A percentile compares a stretch with the other conserved stretches of the same genome.
These are phyloP conservation scores for Kernera saxatilis DNA, from an alignment of 345 rosid species.

Conservation along the genomic window DNA sequence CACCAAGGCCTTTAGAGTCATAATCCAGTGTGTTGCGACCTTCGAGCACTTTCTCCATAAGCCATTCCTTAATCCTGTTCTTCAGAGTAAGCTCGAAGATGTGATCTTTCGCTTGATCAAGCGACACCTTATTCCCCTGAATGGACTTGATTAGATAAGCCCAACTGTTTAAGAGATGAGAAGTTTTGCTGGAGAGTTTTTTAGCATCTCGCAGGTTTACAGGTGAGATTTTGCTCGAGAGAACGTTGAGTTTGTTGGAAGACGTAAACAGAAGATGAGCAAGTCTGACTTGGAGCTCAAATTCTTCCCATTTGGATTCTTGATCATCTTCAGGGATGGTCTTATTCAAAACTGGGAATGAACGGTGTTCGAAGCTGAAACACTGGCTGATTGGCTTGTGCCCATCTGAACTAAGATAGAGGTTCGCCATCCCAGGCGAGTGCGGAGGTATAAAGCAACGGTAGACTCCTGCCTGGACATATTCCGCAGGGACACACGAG, in stretches of 20 bases:
- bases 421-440: constrained; percentile 56
- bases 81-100: constrained; percentile 66
- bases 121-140: constrained; percentile 43
- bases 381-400: constrained; percentile 74
- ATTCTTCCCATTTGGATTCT: constrained; percentile 56
- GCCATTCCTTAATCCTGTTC: constrained; percentile 80
- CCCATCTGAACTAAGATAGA: constrained; percentile 76
- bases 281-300: constrained; percentile 74
- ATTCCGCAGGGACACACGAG: constrained; percentile 46
- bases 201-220: constrained; percentile 53
- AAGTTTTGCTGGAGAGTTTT: constrained; percentile 48
- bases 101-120: constrained; percentile 57
- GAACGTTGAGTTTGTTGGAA: constrained; percentile 51
- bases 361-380: constrained; percentile 66
- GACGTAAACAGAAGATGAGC: constrained; percentile 67
- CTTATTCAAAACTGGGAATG: constrained; percentile 32
- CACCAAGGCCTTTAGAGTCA: constrained; percentile 80
- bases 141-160: constrained; percentile 56
- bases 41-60: constrained; percentile 67
- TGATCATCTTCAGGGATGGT: constrained; percentile 39
- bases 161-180: constrained; percentile 56
- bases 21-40: constrained; percentile 52
- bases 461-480: constrained; percentile 76
- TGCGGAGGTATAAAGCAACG: constrained; percentile 70
- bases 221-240: constrained; percentile 49